Conservation (phyloP, 1,284 basidiomycete species). For the Ganoderma resinaceum region DNA sequence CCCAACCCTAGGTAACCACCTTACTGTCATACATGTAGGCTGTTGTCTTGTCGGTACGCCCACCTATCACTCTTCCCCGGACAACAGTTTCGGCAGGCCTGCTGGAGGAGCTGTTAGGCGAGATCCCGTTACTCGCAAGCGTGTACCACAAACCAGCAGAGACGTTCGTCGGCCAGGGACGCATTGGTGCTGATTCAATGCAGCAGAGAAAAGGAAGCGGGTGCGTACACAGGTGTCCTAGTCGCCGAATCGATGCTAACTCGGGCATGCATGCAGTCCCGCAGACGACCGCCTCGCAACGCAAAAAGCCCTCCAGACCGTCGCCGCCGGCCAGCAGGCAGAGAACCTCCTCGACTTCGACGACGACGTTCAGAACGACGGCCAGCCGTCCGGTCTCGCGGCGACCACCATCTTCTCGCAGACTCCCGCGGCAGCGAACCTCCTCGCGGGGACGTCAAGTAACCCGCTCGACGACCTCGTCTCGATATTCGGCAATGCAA, state of each 20-base stretch:
- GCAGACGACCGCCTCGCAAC: slow-evolving; percentile 72
- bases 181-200: slow-evolving; percentile 86
- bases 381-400: slow-evolving; percentile 74
- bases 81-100: slow-evolving; percentile 91
- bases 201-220: slow-evolving; percentile 74
- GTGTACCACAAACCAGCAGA: slow-evolving; percentile 97
- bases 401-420: slow-evolving; percentile 75
- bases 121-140: slow-evolving; percentile 88
- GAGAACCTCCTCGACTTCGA: slow-evolving; percentile 97
- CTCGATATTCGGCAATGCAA: slow-evolving; percentile 79
- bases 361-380: slow-evolving; percentile 68
- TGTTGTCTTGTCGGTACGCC: slow-evolving; percentile 90
- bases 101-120: slow-evolving; percentile 92
- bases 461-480: slow-evolving; percentile 94
- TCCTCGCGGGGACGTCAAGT: slow-evolving; percentile 73
- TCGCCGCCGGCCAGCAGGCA: slow-evolving; percentile 88
- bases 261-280: slow-evolving; percentile 41
- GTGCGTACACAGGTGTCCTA: slow-evolving; percentile 43
- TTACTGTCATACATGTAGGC: slow-evolving; percentile 53
- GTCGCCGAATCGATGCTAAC: slow-evolving; percentile 9
- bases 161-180: slow-evolving; percentile 88
- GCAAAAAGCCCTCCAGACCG: slow-evolving; percentile 89
- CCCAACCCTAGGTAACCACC: background rate
- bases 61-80: slow-evolving; percentile 91
- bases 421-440: slow-evolving; percentile 73